These are phyloP conservation scores for Hypomontagnella submonticulosa DNA, from an alignment of 495 filamentous ascomycete genomes.

Conservation along the genomic window DNA sequence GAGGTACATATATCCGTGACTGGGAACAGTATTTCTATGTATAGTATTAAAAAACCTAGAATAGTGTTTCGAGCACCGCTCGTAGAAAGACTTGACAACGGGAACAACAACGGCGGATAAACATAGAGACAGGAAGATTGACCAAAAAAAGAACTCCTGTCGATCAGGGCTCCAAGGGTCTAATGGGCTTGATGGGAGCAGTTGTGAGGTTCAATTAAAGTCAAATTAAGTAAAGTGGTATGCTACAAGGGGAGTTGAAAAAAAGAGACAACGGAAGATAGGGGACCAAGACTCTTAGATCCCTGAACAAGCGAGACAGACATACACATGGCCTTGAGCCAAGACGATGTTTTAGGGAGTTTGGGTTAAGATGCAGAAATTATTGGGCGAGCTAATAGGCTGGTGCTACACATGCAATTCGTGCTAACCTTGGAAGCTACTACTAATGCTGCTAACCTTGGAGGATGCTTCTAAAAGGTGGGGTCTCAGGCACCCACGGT, in stretches of 20 bases:
- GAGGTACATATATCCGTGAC: slow-evolving; percentile 17
- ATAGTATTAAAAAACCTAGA: slow-evolving; percentile 20
- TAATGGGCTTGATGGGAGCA: slow-evolving; percentile 2
- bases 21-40: slow-evolving; percentile 32
- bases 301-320: not conserved
- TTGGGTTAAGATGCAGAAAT: slow-evolving; percentile 14
- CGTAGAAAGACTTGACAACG: slow-evolving; percentile 15
- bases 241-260: slow-evolving; percentile 7
- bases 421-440: not conserved
- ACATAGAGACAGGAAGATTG: slow-evolving; percentile 5
- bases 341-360: slow-evolving; percentile 31
- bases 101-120: slow-evolving; percentile 12
- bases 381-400: slow-evolving; percentile 6
- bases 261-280: slow-evolving; percentile 7
- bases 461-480: not conserved
- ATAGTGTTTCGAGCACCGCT: slow-evolving; percentile 31
- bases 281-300: slow-evolving; percentile 15
- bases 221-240: not conserved
- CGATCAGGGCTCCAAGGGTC: not conserved
- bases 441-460: slow-evolving; percentile 7
- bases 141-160: not conserved
- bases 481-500: slow-evolving; percentile 7
- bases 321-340: slow-evolving; percentile 17
- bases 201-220: slow-evolving; percentile 8
- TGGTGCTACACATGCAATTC: not conserved